Conservation (phyloP, 1,284 basidiomycete genomes). For the Phylloboletellus chloephorus region DNA sequence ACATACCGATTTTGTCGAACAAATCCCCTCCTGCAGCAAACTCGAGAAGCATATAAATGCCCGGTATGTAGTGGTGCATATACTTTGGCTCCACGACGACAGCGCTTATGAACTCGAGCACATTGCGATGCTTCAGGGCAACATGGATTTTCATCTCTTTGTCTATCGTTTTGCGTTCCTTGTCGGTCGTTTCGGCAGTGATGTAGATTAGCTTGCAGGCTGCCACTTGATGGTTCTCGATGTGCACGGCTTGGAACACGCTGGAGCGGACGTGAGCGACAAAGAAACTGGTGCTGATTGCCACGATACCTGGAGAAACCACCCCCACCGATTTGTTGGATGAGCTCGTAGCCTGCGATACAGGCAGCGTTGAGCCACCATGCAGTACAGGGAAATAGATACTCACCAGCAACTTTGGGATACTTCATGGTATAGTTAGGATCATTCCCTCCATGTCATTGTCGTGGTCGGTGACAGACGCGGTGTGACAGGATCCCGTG, state of each 20-base stretch:
- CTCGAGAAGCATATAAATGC: constrained; percentile 91
- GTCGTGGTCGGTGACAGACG: constrained; percentile 21
- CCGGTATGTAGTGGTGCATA: constrained; percentile 58
- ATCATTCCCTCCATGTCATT: neutral
- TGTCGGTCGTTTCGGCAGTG: constrained; percentile 52
- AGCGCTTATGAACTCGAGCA: constrained; percentile 82
- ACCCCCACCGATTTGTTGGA: constrained; percentile 77
- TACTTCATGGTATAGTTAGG: constrained; percentile 23
- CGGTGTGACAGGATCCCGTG: constrained; percentile 22
- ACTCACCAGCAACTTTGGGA: constrained; percentile 28
- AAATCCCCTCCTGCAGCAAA: constrained; percentile 91
- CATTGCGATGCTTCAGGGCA: constrained; percentile 74
- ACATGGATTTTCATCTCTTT: constrained; percentile 94
- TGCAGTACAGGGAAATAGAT: neutral
- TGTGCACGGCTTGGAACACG: constrained; percentile 76
- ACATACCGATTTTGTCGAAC: constrained; percentile 94
- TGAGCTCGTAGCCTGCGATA: constrained; percentile 58
- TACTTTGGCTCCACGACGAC: constrained; percentile 69
- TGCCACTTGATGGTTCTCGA: constrained; percentile 60
- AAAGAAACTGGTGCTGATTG: constrained; percentile 2
- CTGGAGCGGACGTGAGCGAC: constrained; percentile 36
- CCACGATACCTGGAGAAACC: constrained; percentile 71
- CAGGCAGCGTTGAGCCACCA: neutral
- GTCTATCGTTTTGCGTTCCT: constrained; percentile 74
- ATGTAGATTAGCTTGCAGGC: constrained; percentile 83